Percentiles rank a stretch among this genome's conserved stretches.
These are phyloP conservation scores for Phytophthora litchii DNA, from an alignment of 352 stramenopile species.

Conservation along the genomic window DNA sequence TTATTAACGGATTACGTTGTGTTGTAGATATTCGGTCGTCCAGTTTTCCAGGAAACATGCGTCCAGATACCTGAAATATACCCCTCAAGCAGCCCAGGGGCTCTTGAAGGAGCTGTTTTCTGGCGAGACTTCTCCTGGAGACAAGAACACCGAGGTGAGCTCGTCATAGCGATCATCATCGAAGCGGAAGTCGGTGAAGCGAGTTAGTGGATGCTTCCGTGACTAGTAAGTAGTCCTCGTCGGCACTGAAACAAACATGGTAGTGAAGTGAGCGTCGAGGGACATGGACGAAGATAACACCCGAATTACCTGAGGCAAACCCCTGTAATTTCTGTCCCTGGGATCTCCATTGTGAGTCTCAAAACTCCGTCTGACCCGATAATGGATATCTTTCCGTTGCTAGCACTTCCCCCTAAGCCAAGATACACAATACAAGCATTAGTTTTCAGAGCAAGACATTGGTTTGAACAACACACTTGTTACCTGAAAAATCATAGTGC, in stretches of 20 bases:
- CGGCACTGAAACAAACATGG: slow-evolving; percentile 35
- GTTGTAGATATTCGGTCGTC: slow-evolving; percentile 83
- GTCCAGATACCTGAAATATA: slow-evolving; percentile 90
- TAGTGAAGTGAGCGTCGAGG: slow-evolving; percentile 5
- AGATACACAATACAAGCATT: background rate
- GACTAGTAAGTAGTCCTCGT: slow-evolving; percentile 67
- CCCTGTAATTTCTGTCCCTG: slow-evolving; percentile 75
- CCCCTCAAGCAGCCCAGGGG: slow-evolving; percentile 76
- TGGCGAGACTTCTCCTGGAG: slow-evolving; percentile 39
- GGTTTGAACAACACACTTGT: background rate
- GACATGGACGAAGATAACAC: background rate
- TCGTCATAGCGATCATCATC: slow-evolving; percentile 26
- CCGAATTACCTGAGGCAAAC: slow-evolving; percentile 66
- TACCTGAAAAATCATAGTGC: slow-evolving; percentile 85
- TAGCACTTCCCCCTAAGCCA: slow-evolving; percentile 33
- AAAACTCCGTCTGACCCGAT: slow-evolving; percentile 56
- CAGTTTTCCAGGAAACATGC: slow-evolving; percentile 94
- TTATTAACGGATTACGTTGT: slow-evolving; percentile 10
- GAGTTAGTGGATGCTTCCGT: slow-evolving; percentile 81
- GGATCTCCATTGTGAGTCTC: slow-evolving; percentile 55
- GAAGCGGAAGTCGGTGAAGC: slow-evolving; percentile 56
- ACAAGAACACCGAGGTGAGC: slow-evolving; percentile 28
- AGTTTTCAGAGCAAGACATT: background rate
- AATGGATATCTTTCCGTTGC: slow-evolving; percentile 71
- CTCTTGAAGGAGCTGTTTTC: slow-evolving; percentile 87